phyloP scores from a whole-genome alignment of 208 protist genomes.

The Spongospora subterranea region DNA sequence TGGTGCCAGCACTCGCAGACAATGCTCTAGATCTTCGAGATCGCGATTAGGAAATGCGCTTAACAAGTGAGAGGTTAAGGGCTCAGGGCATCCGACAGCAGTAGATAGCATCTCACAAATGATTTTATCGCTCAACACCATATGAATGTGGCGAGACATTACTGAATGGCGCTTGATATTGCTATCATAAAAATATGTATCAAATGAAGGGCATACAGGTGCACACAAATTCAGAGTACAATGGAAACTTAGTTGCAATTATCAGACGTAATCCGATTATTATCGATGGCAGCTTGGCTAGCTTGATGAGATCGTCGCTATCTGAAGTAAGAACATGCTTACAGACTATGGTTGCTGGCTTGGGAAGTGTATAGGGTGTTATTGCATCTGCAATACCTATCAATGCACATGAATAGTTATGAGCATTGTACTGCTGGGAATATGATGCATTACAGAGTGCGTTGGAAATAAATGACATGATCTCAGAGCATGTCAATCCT shows the following conservation, averaged over 20 bases:
- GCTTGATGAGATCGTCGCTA: neutral
- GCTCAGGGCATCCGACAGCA: too few species aligned
- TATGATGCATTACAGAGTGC: neutral
- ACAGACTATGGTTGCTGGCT: neutral
- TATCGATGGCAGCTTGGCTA: neutral
- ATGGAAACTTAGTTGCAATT: neutral
- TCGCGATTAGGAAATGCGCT: neutral
- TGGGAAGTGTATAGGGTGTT: neutral
- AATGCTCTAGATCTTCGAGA: slow-evolving; percentile 11
- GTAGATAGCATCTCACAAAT: neutral
- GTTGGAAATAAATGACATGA: too few species aligned
- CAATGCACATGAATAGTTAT: too few species aligned
- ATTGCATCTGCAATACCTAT: neutral
- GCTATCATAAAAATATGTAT: neutral
- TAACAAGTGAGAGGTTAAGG: neutral
- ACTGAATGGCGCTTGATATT: neutral
- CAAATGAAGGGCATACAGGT: neutral
- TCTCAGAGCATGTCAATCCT: neutral
- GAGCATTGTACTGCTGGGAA: neutral
- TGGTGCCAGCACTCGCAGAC: neutral
- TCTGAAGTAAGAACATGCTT: neutral
- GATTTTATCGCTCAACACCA: neutral
- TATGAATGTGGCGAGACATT: neutral
- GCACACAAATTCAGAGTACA: neutral
- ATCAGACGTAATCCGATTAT: neutral